Percentiles rank a stretch among this genome's conserved stretches.
phyloP scores from a whole-genome alignment of 768 basidiomycete species.

The Termitomyces sp. region DNA sequence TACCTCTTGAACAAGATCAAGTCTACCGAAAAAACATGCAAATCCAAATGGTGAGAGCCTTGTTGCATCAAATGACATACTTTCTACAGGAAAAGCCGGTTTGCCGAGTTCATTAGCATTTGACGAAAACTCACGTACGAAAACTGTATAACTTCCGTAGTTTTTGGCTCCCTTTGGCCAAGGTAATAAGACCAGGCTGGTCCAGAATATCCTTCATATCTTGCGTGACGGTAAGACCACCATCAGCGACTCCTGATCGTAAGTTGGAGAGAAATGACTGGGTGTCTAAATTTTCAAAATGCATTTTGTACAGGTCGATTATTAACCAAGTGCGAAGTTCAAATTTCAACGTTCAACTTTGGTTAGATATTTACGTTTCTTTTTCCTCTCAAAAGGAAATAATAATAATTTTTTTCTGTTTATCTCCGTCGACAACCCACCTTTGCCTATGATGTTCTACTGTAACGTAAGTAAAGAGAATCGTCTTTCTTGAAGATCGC shows the following conservation, averaged over 20 bases:
- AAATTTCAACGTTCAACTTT: too few species aligned
- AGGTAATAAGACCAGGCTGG: neutral
- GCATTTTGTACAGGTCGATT: neutral
- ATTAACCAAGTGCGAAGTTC: neutral
- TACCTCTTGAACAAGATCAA: constrained; percentile 17
- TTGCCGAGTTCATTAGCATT: neutral
- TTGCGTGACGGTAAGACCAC: neutral
- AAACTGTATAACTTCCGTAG: constrained; percentile 18
- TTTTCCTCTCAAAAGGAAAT: neutral
- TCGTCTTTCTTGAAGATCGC: too few species aligned
- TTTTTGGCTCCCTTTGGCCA: neutral
- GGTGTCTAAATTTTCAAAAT: neutral
- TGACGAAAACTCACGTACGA: constrained; percentile 12
- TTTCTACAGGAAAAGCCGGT: constrained; percentile 13
- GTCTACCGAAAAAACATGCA: constrained; percentile 22
- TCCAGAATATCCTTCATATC: constrained; percentile 2
- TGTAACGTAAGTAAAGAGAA: too few species aligned
- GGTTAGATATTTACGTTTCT: neutral
- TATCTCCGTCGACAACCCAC: too few species aligned
- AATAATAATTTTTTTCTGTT: neutral
- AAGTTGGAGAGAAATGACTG: neutral
- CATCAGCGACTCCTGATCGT: neutral
- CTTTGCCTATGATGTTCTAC: too few species aligned
- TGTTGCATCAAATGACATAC: constrained; percentile 16
- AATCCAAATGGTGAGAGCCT: constrained; percentile 24